These are phyloP conservation scores for Panaeolus cyanescens DNA, from an alignment of 768 basidiomycete genomes.

Conservation along the genomic window DNA sequence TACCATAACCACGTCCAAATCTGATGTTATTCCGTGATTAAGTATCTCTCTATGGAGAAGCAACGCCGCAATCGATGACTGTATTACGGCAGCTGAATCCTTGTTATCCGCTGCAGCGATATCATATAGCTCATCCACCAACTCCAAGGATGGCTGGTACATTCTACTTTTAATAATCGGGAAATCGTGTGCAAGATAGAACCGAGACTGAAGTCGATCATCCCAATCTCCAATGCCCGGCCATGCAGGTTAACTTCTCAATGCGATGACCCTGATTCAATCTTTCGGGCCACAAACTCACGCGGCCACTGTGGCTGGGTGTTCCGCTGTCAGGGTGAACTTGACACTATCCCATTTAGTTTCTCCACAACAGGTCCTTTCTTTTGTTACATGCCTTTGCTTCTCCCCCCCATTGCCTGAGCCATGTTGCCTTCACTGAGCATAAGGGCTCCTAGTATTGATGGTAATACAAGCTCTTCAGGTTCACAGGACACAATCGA, in stretches of 20 bases:
- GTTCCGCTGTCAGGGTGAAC: background rate
- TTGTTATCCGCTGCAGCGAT: no score
- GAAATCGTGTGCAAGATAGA: no score
- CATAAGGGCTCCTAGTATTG: background rate
- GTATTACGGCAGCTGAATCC: background rate
- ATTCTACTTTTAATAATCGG: no score
- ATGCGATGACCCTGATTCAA: background rate
- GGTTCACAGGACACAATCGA: background rate
- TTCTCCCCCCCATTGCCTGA: background rate
- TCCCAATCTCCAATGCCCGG: no score
- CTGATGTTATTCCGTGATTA: background rate
- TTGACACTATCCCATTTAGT: background rate
- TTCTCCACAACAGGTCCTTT: background rate
- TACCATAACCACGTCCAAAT: background rate
- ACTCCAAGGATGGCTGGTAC: no score
- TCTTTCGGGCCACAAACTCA: background rate
- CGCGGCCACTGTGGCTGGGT: background rate
- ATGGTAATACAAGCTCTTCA: background rate
- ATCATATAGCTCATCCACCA: no score
- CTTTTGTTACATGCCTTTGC: background rate
- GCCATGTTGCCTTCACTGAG: background rate
- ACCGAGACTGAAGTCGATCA: no score
- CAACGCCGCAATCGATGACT: background rate
- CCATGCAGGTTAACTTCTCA: no score
- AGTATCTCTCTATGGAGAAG: background rate